Evolutionary conservation across 2,329 filamentous ascomycete genomes (phyloP), one percentile per base, ranked within the genome.

Genomic region (Penicillium sp.): DNA sequence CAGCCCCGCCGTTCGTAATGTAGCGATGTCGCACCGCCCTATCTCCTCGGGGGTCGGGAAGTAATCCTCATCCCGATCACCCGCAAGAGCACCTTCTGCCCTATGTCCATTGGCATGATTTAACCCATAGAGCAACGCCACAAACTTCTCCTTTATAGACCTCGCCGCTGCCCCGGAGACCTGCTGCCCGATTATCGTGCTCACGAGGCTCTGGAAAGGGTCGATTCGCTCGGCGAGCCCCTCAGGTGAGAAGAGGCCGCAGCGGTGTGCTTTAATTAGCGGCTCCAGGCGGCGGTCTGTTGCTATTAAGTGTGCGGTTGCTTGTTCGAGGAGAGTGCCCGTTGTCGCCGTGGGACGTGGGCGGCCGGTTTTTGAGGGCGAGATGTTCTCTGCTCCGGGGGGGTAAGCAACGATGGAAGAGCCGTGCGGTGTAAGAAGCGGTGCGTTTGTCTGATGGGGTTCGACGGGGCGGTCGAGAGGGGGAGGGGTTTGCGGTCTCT

Each of bases 111-210:
- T 51, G 0, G 38, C 66, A 50, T 72, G 63, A 26, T 76, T 71
- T 6, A 77, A 70, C 41, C 26, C 45, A 23, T 80, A 75, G 76
- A 97, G 97, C 6, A 97, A 80, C 1, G 81, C 83, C 21, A 96
- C 80, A 75, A 97, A 97, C 66, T 92, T 94, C 54, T 85, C 86
- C 76, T 94, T 93, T 79, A 99, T 98, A 6, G 91, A 91, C 62
- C 87, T 90, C 13, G 95, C 95, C 0, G 95, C 95, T 6, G 93
- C 92, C 19, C 94, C 93, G 0, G 93, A 97, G 21, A 99, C 94
- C 80, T 99, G 95, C 79, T 98, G 95, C 57, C 92, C 93, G 70
- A 98, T 96, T 73, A 99, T 97, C 56, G 93, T 91, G 76, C 90
- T 93, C 45, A 87, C 85, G 38, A 99, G 84, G 61, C 87, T 89